A percentile compares a stretch with the other conserved stretches of the same genome.
phyloP scores from a whole-genome alignment of 306 rosid species.

The Chamaecrista fasciculata region DNA sequence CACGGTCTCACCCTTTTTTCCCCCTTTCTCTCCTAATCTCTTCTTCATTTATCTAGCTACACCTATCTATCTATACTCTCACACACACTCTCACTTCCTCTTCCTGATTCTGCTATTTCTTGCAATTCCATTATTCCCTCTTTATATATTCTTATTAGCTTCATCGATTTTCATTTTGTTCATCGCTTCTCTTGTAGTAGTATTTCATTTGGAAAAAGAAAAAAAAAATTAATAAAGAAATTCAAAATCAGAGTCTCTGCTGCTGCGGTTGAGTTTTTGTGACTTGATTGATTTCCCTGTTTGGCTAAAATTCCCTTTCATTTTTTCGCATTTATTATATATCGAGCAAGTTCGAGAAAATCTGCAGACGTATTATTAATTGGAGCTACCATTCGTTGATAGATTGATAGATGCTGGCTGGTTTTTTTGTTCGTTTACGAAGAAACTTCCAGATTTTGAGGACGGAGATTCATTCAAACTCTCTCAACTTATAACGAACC shows the following conservation, averaged over 20 bases:
- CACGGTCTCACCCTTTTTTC: neutral
- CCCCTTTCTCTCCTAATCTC: slow-evolving; percentile 25
- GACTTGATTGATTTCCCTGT: neutral
- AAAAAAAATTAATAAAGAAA: no score
- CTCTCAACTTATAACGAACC: neutral
- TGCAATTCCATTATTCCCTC: no score
- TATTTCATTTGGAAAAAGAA: neutral
- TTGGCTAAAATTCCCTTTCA: neutral
- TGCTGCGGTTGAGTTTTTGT: no score
- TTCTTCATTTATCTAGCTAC: slow-evolving; percentile 7
- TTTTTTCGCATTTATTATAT: neutral
- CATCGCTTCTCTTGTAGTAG: neutral
- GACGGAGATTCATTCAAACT: slow-evolving; percentile 26
- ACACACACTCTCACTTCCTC: slow-evolving; percentile 10
- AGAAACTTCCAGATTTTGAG: slow-evolving; percentile 12
- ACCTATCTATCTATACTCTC: no score
- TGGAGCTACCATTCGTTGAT: no score
- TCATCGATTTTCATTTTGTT: no score
- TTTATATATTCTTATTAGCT: no score
- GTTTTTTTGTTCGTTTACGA: neutral
- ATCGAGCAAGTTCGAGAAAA: neutral
- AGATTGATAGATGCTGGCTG: no score
- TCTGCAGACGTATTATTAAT: slow-evolving; percentile 5
- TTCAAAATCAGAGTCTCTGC: no score
- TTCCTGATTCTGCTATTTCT: neutral